Conservation (phyloP, 192 early-diverging fungal genomes). For the Thamnidium elegans region DNA sequence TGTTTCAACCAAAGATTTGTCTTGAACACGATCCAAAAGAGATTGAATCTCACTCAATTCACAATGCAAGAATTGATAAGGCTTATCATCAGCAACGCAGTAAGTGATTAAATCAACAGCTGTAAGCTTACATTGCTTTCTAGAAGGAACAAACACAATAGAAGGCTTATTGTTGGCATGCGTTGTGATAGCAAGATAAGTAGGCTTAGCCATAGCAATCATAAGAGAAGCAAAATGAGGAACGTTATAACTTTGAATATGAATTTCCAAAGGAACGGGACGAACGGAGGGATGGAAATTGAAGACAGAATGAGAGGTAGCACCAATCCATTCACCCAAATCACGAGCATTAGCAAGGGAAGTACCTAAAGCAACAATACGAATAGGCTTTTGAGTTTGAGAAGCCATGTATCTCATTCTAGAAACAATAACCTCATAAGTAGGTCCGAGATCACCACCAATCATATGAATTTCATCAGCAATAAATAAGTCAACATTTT, state of each 20-base stretch:
- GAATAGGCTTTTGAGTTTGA: constrained; percentile 75
- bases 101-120: constrained; percentile 83
- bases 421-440: constrained; percentile 90
- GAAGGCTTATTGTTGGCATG: constrained; percentile 65
- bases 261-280: constrained; percentile 91
- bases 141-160: constrained; percentile 91
- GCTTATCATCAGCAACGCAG: constrained; percentile 73
- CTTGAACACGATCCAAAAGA: constrained; percentile 62
- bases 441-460: constrained; percentile 86
- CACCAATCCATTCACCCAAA: constrained; percentile 96
- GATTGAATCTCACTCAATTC: constrained; percentile 59
- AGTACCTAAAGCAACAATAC: constrained; percentile 89
- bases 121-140: constrained; percentile 85
- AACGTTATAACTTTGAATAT: constrained; percentile 89
- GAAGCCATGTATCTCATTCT: constrained; percentile 90
- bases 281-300: constrained; percentile 95
- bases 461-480: constrained; percentile 95
- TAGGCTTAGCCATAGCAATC: constrained; percentile 89
- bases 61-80: constrained; percentile 72
- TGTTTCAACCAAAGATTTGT: constrained; percentile 68
- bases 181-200: constrained; percentile 69
- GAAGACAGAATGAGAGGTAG: constrained; percentile 70
- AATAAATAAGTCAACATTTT: constrained; percentile 84
- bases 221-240: constrained; percentile 95
- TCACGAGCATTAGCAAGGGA: constrained; percentile 97